phyloP scores from a whole-genome alignment of 2,329 filamentous ascomycete genomes.

The Botrytis deweyae region DNA sequence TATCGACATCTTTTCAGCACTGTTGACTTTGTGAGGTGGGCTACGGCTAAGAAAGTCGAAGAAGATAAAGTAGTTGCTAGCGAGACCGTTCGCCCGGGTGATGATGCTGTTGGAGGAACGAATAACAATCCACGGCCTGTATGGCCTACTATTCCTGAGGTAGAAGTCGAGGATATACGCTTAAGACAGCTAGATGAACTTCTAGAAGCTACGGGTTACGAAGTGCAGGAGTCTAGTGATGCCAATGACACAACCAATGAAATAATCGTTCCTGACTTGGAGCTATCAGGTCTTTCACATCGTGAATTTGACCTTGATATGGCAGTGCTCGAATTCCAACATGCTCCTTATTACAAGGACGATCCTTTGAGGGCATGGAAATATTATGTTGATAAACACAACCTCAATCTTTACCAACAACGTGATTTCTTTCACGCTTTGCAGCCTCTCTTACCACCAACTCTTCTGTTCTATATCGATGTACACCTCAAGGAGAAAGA shows the following conservation, averaged over 20 bases:
- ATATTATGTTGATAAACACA: neutral
- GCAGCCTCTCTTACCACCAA: neutral
- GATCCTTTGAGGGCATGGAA: constrained; percentile 14
- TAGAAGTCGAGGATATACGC: constrained; percentile 37
- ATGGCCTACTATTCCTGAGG: constrained; percentile 30
- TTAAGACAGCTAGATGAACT: constrained; percentile 35
- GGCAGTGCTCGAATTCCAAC: constrained; percentile 4
- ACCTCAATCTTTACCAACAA: constrained; percentile 5
- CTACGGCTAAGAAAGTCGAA: constrained; percentile 26
- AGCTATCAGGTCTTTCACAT: constrained; percentile 1
- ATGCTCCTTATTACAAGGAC: neutral
- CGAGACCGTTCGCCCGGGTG: neutral
- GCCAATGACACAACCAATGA: neutral
- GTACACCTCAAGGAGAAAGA: constrained; percentile 8
- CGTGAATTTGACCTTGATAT: constrained; percentile 9
- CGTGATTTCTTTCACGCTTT: neutral
- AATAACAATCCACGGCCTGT: constrained; percentile 3
- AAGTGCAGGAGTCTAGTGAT: constrained; percentile 36
- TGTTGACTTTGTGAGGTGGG: constrained; percentile 43
- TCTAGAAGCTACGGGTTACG: constrained; percentile 34
- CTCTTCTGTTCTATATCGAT: constrained; percentile 8
- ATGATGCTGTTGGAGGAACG: neutral
- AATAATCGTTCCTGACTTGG: neutral
- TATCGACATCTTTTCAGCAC: constrained; percentile 51
- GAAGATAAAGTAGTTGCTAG: neutral